Evolutionary conservation across 371 early-diverging fungal genomes (phyloP).

Genomic region (Apophysomyces sp.): DNA sequence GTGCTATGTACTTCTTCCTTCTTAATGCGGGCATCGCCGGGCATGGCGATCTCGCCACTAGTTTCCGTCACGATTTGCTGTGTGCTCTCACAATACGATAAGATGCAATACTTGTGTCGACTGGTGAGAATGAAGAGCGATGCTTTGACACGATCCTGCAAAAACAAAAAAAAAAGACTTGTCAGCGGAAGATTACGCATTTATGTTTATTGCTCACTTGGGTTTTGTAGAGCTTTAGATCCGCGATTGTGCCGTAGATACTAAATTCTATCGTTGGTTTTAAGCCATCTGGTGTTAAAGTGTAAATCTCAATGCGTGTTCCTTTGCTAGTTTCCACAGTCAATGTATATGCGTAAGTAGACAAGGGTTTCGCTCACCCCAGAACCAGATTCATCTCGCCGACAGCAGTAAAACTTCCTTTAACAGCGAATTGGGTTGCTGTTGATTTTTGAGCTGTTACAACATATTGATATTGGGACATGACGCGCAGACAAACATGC

Average conservation of each 20-base stretch:
- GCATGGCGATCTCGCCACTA: constrained; percentile 60
- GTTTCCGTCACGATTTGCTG: constrained; percentile 61
- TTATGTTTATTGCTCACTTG: constrained; percentile 38
- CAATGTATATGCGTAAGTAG: background rate
- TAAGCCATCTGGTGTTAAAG: constrained; percentile 59
- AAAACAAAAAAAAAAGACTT: background rate
- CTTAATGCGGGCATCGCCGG: constrained; percentile 49
- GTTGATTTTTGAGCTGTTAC: constrained; percentile 56
- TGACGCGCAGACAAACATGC: constrained; percentile 13
- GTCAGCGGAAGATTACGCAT: background rate
- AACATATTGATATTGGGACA: constrained; percentile 51
- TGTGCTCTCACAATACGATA: constrained; percentile 53
- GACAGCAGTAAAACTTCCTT: constrained; percentile 66
- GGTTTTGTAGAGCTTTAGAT: constrained; percentile 57
- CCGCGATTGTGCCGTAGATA: constrained; percentile 70
- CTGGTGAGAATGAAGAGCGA: constrained; percentile 62
- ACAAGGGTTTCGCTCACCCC: constrained; percentile 43
- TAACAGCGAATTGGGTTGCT: constrained; percentile 54
- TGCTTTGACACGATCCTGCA: constrained; percentile 49
- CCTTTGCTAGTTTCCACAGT: constrained; percentile 54
- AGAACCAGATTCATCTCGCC: constrained; percentile 68
- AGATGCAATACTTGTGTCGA: constrained; percentile 55
- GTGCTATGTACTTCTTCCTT: constrained; percentile 32
- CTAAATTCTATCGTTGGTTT: constrained; percentile 66
- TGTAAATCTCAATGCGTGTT: constrained; percentile 72